Percentiles rank a stretch among this genome's conserved stretches.
Evolutionary conservation across 2,329 filamentous ascomycete genomes (phyloP).

Genomic region (Hypoxylon sp.): DNA sequence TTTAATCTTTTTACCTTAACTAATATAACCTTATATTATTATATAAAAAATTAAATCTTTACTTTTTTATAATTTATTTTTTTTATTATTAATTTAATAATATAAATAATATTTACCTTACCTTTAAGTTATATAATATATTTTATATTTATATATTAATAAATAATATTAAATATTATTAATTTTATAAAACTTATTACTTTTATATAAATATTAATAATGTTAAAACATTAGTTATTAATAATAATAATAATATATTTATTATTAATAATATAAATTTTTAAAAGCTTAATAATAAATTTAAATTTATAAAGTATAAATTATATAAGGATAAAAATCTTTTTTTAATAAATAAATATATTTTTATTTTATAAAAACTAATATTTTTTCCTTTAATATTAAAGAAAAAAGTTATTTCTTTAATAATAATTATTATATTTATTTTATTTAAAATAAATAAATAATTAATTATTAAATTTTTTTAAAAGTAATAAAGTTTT

Average conservation of each 20-base stretch:
- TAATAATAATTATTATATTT: background rate
- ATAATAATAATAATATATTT: background rate
- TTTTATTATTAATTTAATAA: too few relatives aligned
- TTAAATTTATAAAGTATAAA: background rate
- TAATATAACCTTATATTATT: too few relatives aligned
- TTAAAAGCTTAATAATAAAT: background rate
- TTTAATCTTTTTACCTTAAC: too few relatives aligned
- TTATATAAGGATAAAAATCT: background rate
- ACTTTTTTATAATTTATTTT: too few relatives aligned
- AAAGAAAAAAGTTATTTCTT: background rate
- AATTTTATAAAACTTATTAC: too few relatives aligned
- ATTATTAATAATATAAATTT: background rate
- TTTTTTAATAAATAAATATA: background rate
- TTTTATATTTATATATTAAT: background rate
- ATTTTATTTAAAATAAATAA: background rate
- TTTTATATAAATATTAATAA: too few relatives aligned
- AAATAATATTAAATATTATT: constrained; percentile 3
- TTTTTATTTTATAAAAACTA: background rate
- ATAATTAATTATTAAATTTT: background rate
- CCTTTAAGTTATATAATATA: background rate
- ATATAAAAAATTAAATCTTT: too few relatives aligned
- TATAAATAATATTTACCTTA: background rate
- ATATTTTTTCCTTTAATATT: background rate
- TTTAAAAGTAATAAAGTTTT: background rate
- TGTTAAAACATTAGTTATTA: background rate